These are phyloP conservation scores for Canna indica DNA, from an alignment of 176 grass and related monocot genomes.

Conservation along the genomic window DNA sequence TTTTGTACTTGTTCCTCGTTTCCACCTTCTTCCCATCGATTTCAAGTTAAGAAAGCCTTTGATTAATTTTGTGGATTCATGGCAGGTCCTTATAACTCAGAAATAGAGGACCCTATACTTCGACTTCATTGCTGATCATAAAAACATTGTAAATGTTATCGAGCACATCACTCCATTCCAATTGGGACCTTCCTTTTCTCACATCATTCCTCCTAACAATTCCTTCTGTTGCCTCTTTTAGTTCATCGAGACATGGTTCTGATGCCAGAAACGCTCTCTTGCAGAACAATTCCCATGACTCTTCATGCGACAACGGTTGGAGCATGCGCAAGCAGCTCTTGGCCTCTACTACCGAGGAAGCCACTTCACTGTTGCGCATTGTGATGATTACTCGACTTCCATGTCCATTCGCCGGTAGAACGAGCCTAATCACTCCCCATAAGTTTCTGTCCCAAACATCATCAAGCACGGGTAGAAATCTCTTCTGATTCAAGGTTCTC, in stretches of 20 bases:
- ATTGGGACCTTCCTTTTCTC: conserved; percentile 6
- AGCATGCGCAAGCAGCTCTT: not conserved
- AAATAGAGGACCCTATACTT: conserved; percentile 18
- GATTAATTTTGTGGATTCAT: too few relatives aligned
- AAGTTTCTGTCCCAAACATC: conserved; percentile 20
- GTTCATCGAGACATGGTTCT: conserved; percentile 16
- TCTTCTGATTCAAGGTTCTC: conserved; percentile 7
- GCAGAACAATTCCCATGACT: conserved; percentile 33
- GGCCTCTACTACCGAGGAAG: too few relatives aligned
- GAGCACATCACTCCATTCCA: conserved; percentile 27
- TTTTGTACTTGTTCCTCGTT: too few relatives aligned
- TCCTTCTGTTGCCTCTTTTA: conserved; percentile 17
- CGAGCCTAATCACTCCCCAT: conserved; percentile 25
- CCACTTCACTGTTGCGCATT: not conserved
- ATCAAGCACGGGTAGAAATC: conserved; percentile 15
- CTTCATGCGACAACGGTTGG: conserved; percentile 22
- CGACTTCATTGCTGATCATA: conserved; percentile 1
- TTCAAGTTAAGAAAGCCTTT: too few relatives aligned
- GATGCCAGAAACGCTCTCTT: conserved; percentile 24
- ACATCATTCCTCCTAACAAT: conserved; percentile 43
- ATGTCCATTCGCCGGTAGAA: conserved; percentile 9
- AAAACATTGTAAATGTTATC: conserved; percentile 26
- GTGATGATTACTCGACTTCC: conserved; percentile 27
- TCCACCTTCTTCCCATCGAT: too few relatives aligned
- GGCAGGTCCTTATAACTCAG: conserved; percentile 32